These are phyloP conservation scores for Monosporascus ibericus DNA, from an alignment of 2,329 filamentous ascomycete genomes.

Conservation along the genomic window DNA sequence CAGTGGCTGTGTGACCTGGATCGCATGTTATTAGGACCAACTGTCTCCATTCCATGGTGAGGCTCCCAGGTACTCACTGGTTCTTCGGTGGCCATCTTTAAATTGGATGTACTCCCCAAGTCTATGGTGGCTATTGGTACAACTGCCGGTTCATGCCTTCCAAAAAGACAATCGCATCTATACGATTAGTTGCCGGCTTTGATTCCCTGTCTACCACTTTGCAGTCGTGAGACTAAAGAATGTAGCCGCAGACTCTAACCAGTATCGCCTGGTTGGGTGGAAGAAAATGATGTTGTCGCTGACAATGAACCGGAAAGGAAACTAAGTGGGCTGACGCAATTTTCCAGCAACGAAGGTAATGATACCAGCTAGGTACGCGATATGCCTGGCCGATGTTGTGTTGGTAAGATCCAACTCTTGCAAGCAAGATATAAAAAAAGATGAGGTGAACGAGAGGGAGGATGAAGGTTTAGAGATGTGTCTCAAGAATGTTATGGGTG, in stretches of 20 bases:
- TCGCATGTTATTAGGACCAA: slow-evolving; percentile 3
- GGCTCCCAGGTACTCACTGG: slow-evolving; percentile 16
- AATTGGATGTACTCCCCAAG: slow-evolving; percentile 13
- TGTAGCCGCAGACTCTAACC: not conserved
- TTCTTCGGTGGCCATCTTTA: slow-evolving; percentile 23
- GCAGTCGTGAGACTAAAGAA: not conserved
- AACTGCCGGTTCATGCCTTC: slow-evolving; percentile 19
- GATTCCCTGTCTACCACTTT: not conserved
- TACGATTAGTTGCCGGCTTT: not conserved
- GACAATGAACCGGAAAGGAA: not conserved
- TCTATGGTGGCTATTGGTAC: slow-evolving; percentile 12
- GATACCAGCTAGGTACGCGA: not conserved
- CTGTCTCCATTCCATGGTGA: not conserved
- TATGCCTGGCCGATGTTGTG: not conserved
- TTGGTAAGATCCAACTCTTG: not conserved
- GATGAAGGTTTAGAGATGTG: not conserved
- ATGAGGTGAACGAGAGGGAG: not conserved
- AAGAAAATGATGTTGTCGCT: not conserved
- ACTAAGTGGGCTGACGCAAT: not conserved
- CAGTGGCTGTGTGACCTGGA: slow-evolving; percentile 53
- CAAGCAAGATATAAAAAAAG: not conserved
- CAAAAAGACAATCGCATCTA: not conserved
- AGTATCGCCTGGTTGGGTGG: not conserved
- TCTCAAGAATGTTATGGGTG: not conserved
- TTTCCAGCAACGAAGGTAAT: not conserved